Base-by-base conservation (phyloP, 768 basidiomycete genomes). In the Tulasnella sp. region DNA sequence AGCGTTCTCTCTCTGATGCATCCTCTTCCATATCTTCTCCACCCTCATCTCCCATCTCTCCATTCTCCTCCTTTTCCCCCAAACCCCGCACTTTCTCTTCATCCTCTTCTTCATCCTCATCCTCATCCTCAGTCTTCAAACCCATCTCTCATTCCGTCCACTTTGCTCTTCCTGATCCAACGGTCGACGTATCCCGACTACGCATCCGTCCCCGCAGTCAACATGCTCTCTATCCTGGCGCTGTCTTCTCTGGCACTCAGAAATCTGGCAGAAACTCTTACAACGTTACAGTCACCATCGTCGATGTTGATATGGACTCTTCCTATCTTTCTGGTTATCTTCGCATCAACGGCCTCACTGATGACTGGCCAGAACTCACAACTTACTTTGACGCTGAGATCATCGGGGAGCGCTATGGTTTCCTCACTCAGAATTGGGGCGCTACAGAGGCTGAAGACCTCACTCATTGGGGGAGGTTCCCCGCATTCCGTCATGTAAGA, bases 371-470 rank as follows among this genome's bases (percentile, higher is more conserved):
- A 13, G 86, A 92, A 64, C 75, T 96, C 35, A 95, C 91, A 4
- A 96, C 92, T 2, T 95, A 90, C 62, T 96, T 96, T 65, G 88
- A 91, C 61, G 92, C 91, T 42, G 89, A 96, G 65, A 89, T 96
- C 56, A 92, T 96, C 57, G 91, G 91, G 15, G 78, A 73, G 54
- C 78, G 85, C 19, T 80, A 90, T 63, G 93, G 92, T 8, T 96
- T 98, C 65, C 65, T 90, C 60, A 98, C 93, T 4, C 4, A 73
- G 78, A 80, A 83, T 54, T 91, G 85, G 83, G 90, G 90, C 2
- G 91, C 93, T 4, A 82, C 76, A 19, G 88, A 92, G 64, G 75
- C 81, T 55, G 87, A 92, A 60, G 93, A 98, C 63, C 74, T 92
- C 70, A 77, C 87, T 15, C 93, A 98, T 62, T 98, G 92, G 92